These are phyloP conservation scores for Populus pruinosa DNA, from an alignment of 345 rosid species.

Conservation along the genomic window DNA sequence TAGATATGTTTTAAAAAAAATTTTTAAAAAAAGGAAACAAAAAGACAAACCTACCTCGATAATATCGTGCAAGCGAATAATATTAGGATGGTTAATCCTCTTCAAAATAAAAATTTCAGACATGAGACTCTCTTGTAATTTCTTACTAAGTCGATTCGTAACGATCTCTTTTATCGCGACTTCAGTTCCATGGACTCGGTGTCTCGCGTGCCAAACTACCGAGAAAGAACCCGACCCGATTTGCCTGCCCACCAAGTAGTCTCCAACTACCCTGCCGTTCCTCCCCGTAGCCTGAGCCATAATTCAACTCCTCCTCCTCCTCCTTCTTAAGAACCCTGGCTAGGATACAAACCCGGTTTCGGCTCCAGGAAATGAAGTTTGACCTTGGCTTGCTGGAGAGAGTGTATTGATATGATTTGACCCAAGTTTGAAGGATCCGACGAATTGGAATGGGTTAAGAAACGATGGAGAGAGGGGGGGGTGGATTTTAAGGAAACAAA, in stretches of 20 bases:
- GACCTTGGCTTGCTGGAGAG: not conserved
- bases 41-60: slow-evolving; percentile 80
- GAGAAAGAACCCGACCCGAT: slow-evolving; percentile 99
- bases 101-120: slow-evolving; percentile 78
- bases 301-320: not conserved
- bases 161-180: slow-evolving; percentile 97
- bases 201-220: slow-evolving; percentile 89
- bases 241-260: slow-evolving; percentile 69
- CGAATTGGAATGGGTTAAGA: not conserved
- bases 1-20: not conserved
- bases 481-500: no score
- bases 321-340: not conserved
- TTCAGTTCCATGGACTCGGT: slow-evolving; percentile 78
- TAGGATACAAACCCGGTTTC: not conserved
- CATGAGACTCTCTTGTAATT: slow-evolving; percentile 86
- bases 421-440: not conserved
- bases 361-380: not conserved
- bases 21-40: not conserved
- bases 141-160: slow-evolving; percentile 57
- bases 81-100: slow-evolving; percentile 80
- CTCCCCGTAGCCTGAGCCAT: slow-evolving; percentile 72
- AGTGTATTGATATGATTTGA: not conserved
- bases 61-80: slow-evolving; percentile 78
- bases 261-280: slow-evolving; percentile 71
- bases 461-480: not conserved